Percentiles rank a stretch among this genome's conserved stretches.
phyloP scores from a whole-genome alignment of 331 rosid species.

The Rhamnella rubrinervis region DNA sequence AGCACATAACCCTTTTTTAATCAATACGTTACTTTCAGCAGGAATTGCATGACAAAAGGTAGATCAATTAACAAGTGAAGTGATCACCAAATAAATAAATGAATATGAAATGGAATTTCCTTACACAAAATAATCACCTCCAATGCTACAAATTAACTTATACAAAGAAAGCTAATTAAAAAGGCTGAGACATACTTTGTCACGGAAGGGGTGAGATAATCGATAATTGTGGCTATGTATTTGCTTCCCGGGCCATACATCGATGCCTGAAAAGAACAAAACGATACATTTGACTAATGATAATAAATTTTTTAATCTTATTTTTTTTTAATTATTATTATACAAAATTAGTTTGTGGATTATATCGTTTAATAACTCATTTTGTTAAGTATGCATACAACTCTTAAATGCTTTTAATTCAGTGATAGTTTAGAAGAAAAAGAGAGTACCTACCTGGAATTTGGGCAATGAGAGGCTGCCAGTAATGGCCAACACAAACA shows the following conservation, averaged over 20 bases:
- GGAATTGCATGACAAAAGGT: too few species aligned
- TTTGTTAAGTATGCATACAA: too few species aligned
- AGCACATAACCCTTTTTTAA: too few species aligned
- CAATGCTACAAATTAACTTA: not conserved
- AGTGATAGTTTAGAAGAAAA: not conserved
- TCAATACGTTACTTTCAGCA: too few species aligned
- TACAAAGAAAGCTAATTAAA: not conserved
- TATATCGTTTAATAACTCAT: too few species aligned
- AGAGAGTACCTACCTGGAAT: slow-evolving; percentile 47
- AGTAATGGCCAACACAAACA: slow-evolving; percentile 65
- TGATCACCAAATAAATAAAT: not conserved
- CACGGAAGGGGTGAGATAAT: slow-evolving; percentile 59
- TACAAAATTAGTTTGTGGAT: too few species aligned
- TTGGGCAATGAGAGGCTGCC: slow-evolving; percentile 57
- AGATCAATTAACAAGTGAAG: too few species aligned
- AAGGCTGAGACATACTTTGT: slow-evolving; percentile 45
- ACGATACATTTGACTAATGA: not conserved
- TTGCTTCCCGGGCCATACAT: slow-evolving; percentile 73
- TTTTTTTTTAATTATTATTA: too few species aligned
- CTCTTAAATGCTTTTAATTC: too few species aligned
- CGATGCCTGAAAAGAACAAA: slow-evolving; percentile 36
- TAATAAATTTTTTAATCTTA: not conserved
- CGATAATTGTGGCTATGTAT: slow-evolving; percentile 88
- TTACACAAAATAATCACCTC: not conserved
- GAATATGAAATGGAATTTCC: not conserved